These are phyloP conservation scores for Oryza officinalis DNA, from an alignment of 176 grass and related monocot species.

Conservation along the genomic window DNA sequence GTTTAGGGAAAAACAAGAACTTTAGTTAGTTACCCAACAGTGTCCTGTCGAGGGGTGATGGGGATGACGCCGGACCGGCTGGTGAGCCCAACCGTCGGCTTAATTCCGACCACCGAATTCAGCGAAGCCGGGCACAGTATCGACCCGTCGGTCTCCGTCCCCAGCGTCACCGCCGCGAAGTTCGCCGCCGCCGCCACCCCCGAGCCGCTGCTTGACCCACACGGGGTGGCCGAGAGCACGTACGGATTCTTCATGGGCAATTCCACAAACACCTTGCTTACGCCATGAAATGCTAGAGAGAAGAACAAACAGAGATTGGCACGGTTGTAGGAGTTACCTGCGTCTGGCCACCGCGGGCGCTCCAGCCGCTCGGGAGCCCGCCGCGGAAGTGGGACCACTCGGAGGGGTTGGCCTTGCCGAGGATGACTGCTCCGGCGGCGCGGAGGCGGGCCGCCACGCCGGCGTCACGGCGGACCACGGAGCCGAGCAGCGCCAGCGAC, in stretches of 20 bases:
- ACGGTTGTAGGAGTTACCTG: neutral
- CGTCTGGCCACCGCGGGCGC: conserved; percentile 56
- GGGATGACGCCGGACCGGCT: conserved; percentile 55
- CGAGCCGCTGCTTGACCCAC: conserved; percentile 61
- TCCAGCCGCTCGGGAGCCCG: conserved; percentile 31
- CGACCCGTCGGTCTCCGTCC: conserved; percentile 59
- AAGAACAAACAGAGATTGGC: neutral
- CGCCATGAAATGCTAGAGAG: neutral
- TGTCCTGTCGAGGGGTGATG: conserved; percentile 44
- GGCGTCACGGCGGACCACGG: conserved; percentile 45
- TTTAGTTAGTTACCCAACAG: conserved; percentile 34
- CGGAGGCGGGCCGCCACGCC: conserved; percentile 57
- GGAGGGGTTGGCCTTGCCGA: conserved; percentile 61
- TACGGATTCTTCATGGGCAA: conserved; percentile 51
- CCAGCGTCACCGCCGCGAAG: conserved; percentile 53
- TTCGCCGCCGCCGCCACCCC: conserved; percentile 55
- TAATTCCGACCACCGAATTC: conserved; percentile 63
- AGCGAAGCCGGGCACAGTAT: conserved; percentile 47
- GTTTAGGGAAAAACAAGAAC: no score
- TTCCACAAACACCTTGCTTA: neutral
- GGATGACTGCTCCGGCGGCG: conserved; percentile 45
- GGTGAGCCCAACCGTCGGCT: conserved; percentile 54
- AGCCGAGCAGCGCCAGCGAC: conserved; percentile 67
- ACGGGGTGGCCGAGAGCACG: conserved; percentile 27
- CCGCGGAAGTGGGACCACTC: conserved; percentile 60